Conservation (phyloP, 257 asterid species). For the Misopates orontium region DNA sequence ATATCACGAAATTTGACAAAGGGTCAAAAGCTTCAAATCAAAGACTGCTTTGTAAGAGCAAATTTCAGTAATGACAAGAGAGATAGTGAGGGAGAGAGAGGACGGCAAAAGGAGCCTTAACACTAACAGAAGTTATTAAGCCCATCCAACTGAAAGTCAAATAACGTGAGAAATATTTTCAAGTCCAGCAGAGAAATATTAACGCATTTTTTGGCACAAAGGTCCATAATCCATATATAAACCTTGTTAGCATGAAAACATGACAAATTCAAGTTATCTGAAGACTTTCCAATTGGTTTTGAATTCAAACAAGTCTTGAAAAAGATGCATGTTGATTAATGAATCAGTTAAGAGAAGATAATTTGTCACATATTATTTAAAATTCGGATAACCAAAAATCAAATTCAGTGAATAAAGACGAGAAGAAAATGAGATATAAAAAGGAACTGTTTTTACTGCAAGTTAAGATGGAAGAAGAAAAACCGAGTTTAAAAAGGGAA, state of each 20-base stretch:
- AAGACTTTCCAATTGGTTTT: slow-evolving; percentile 1
- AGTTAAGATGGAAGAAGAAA: neutral
- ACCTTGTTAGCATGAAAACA: neutral
- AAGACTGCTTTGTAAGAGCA: neutral
- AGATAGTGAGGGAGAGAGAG: neutral
- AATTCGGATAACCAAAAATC: slow-evolving; percentile 2
- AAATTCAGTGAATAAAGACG: neutral
- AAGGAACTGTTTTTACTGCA: neutral
- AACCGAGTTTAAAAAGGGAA: slow-evolving; percentile 3
- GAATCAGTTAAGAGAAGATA: neutral
- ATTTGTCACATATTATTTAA: slow-evolving; percentile 1
- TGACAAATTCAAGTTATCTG: neutral
- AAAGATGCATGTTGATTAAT: neutral
- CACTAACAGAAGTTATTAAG: neutral
- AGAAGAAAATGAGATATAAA: neutral
- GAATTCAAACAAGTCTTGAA: neutral
- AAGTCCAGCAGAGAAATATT: slow-evolving; percentile 1
- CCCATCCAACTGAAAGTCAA: neutral
- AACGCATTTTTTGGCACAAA: neutral
- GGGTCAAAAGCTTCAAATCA: neutral
- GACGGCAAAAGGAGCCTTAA: too few relatives aligned
- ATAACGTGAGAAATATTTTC: too few relatives aligned
- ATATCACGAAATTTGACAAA: slow-evolving; percentile 18
- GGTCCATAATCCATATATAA: neutral
- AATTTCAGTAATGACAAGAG: neutral